phyloP scores from a whole-genome alignment of 768 basidiomycete genomes.

The Suillus variegatus region DNA sequence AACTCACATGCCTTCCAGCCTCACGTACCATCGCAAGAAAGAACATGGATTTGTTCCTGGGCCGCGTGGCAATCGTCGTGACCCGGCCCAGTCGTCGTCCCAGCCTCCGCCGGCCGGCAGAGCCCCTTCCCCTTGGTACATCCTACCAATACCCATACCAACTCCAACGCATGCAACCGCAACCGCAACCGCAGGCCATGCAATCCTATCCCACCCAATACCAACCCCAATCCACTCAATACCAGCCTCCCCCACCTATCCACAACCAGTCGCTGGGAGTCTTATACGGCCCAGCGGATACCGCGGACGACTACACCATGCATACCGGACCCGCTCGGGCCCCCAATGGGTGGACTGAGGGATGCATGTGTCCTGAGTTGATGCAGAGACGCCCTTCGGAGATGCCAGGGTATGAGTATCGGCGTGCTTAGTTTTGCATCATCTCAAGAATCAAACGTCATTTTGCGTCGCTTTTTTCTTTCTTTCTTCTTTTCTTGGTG shows the following conservation, averaged over 20 bases:
- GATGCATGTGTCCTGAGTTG: background rate
- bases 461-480: background rate
- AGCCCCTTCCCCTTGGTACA: too few relatives aligned
- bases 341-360: background rate
- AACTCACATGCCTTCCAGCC: slow-evolving; percentile 24
- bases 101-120: too few relatives aligned
- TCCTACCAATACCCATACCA: background rate
- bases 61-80: background rate
- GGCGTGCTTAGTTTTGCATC: background rate
- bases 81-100: too few relatives aligned
- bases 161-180: too few relatives aligned
- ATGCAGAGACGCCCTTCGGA: background rate
- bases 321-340: background rate
- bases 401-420: background rate
- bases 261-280: background rate
- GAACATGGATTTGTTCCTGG: slow-evolving; percentile 22
- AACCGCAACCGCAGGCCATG: too few relatives aligned
- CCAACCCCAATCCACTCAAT: background rate
- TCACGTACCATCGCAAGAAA: slow-evolving; percentile 26
- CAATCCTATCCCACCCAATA: too few relatives aligned
- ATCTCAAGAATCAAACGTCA: background rate
- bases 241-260: too few relatives aligned
- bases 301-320: background rate
- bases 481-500: background rate
- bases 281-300: background rate